Evolutionary conservation across 306 rosid species (phyloP), one percentile per base, ranked within the genome.

Genomic region (Prunus davidiana): DNA sequence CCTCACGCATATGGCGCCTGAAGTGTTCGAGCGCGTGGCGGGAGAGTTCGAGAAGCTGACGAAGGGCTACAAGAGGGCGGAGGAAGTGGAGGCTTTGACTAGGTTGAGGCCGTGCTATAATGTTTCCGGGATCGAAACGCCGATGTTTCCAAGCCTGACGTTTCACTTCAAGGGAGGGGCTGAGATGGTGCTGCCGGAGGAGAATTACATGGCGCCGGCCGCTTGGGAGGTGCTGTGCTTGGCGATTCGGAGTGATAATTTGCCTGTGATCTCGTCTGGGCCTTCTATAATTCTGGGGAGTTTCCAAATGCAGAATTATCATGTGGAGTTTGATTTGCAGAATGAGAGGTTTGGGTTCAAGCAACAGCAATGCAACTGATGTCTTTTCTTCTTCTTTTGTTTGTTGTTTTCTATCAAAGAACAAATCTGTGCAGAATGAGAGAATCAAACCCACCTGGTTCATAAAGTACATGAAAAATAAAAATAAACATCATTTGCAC

Each of bases 81-180:
- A 49, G 60, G 85, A 76, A 2, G 45, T 83, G 1, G 98, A 93
- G 75, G 71, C 75, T 1, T 64, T 3, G 75, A 83, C 91, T 6
- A 95, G 96, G 8, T 79, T 93, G 64, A 20, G 84, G 27, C 90
- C 87, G 9, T 93, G 98, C 78, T 93, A 76, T 43, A 73, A 88
- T 77, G 24, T 82, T 18, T n/a, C 88, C 18, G 55, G 55, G 11
- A 67, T 69, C 9, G 56, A 55, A 19, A 67, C 79, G 46, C 43
- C 74, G 30, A 68, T 81, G 1, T 75, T 93, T 14, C 98, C 96
- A 43, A 79, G 81, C 34, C 54, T 93, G 0, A 72, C 78, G 22
- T 85, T 93, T 18, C 82, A 86, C 12, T 93, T 89, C 51, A 93
- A 87, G 75, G 98, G 98, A 0, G 98, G 98, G 95, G 38, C 95